A percentile compares a stretch with the other conserved stretches of the same genome.
These are phyloP conservation scores for Pulveroboletus sp. DNA, from an alignment of 768 basidiomycete genomes.

Conservation along the genomic window DNA sequence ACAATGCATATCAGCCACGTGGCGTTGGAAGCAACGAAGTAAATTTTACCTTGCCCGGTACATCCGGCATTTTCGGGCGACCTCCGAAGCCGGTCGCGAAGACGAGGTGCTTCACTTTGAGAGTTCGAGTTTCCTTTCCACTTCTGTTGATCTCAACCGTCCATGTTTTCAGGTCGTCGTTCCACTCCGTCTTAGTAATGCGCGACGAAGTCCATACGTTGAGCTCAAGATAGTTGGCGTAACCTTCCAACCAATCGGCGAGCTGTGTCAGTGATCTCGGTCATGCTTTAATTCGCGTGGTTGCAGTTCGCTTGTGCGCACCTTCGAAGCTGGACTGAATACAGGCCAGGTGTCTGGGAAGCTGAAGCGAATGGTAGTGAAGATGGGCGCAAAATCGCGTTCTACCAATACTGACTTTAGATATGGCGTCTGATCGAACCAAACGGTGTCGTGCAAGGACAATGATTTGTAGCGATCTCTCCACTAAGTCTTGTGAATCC, in stretches of 20 bases:
- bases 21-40: neutral
- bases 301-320: constrained; percentile 4
- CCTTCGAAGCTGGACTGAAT: constrained; percentile 50
- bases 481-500: constrained; percentile 35
- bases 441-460: constrained; percentile 52
- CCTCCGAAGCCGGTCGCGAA: constrained; percentile 55
- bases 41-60: constrained; percentile 40
- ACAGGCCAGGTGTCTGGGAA: constrained; percentile 59
- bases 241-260: constrained; percentile 66
- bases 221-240: constrained; percentile 57
- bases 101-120: constrained; percentile 47
- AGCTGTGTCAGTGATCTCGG: constrained; percentile 35
- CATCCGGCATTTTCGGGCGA: constrained; percentile 41
- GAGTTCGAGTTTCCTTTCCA: constrained; percentile 34
- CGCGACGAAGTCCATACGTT: constrained; percentile 59
- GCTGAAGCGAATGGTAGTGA: constrained; percentile 22
- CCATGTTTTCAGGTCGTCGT: constrained; percentile 42
- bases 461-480: constrained; percentile 57
- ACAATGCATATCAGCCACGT: neutral
- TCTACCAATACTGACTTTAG: constrained; percentile 36
- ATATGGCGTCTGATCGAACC: constrained; percentile 58
- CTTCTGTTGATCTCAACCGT: constrained; percentile 38
- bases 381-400: neutral
- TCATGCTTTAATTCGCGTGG: neutral
- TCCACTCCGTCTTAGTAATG: constrained; percentile 38